These are phyloP conservation scores for Protomyces gravidus DNA, from an alignment of 1,139 yeast species.

Conservation along the genomic window DNA sequence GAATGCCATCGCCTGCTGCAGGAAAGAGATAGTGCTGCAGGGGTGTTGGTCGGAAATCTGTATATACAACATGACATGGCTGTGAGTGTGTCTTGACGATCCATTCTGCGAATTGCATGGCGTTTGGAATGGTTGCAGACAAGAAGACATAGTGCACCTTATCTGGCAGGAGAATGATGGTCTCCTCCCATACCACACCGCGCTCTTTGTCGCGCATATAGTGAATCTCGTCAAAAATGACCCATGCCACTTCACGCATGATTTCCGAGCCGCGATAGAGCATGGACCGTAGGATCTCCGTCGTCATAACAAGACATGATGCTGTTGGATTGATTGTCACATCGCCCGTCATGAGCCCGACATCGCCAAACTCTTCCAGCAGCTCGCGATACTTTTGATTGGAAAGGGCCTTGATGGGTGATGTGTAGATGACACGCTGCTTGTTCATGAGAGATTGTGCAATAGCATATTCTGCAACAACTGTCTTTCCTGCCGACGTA, in stretches of 20 bases:
- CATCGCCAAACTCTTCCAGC: slow-evolving; percentile 87
- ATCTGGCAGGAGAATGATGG: slow-evolving; percentile 89
- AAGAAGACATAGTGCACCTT: slow-evolving; percentile 82
- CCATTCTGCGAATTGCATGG: slow-evolving; percentile 99
- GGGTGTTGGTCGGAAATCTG: slow-evolving; percentile 98
- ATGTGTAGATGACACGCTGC: slow-evolving; percentile 92
- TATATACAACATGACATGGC: slow-evolving; percentile 97
- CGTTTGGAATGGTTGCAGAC: slow-evolving; percentile 97
- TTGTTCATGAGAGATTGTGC: slow-evolving; percentile 87
- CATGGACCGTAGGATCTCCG: slow-evolving; percentile 93
- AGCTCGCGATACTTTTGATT: slow-evolving; percentile 95
- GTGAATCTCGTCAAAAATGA: slow-evolving; percentile 94
- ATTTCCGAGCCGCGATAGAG: slow-evolving; percentile 85
- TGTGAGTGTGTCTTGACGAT: slow-evolving; percentile 89
- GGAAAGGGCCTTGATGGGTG: slow-evolving; percentile 94
- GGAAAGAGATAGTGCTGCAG: slow-evolving; percentile 95
- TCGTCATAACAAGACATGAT: slow-evolving; percentile 94
- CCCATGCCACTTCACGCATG: slow-evolving; percentile 95
- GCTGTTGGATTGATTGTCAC: slow-evolving; percentile 96
- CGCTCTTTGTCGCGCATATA: slow-evolving; percentile 86
- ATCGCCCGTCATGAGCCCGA: slow-evolving; percentile 97
- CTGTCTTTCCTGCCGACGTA: slow-evolving; percentile 98
- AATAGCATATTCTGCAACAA: slow-evolving; percentile 97
- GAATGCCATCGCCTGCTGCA: slow-evolving; percentile 95
- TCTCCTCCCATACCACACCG: slow-evolving; percentile 99